phyloP scores from a whole-genome alignment of 2,329 filamentous ascomycete genomes.

The Xylaria sp. region DNA sequence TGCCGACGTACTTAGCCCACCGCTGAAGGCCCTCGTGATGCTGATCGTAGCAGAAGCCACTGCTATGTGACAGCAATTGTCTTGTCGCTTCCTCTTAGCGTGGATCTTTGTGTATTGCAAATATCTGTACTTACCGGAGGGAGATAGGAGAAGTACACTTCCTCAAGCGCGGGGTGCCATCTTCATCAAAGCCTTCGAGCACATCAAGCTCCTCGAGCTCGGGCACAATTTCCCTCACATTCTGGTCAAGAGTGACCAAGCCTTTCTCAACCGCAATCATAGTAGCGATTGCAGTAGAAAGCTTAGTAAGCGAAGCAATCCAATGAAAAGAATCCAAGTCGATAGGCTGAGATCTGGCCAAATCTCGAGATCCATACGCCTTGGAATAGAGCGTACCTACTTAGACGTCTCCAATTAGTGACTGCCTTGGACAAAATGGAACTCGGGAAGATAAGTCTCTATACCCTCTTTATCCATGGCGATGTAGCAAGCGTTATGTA shows the following conservation, averaged over 20 bases:
- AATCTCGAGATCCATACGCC: neutral
- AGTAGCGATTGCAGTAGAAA: constrained; percentile 7
- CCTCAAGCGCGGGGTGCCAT: neutral
- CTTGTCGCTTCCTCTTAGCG: constrained; percentile 1
- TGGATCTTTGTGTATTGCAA: neutral
- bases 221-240: constrained; percentile 1
- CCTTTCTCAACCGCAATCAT: constrained; percentile 10
- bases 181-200: constrained; percentile 2
- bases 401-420: neutral
- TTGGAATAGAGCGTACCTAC: constrained; percentile 1
- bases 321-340: constrained; percentile 11
- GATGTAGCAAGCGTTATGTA: constrained; percentile 19
- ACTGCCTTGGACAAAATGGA: neutral
- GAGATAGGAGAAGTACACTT: constrained; percentile 5
- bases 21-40: constrained; percentile 17
- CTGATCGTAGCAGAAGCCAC: constrained; percentile 25
- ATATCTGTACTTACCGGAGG: neutral
- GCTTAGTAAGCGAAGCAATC: constrained; percentile 23
- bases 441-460: neutral
- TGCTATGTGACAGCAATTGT: constrained; percentile 23
- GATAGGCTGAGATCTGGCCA: constrained; percentile 6
- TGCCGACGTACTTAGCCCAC: constrained; percentile 18
- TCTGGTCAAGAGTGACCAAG: neutral
- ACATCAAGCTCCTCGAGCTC: constrained; percentile 3
- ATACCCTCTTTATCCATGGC: constrained; percentile 6